Conservation (phyloP, 768 basidiomycete genomes). For the Kwoniella mangroviensis region DNA sequence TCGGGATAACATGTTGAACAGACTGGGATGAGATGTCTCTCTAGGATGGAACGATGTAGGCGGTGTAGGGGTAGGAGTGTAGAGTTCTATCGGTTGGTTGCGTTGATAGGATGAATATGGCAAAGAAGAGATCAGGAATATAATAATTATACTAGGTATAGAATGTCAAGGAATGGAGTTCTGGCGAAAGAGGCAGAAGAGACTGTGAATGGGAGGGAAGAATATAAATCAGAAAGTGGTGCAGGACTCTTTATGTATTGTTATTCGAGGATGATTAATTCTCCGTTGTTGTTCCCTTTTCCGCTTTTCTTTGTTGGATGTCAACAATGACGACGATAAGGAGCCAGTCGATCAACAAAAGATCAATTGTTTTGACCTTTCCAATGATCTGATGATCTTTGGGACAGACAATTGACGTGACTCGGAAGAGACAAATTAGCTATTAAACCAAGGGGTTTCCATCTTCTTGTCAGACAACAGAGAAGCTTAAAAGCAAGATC, state of each 20-base stretch:
- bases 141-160: neutral
- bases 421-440: slow-evolving; percentile 1
- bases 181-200: neutral
- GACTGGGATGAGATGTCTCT: too few relatives aligned
- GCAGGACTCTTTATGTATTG: neutral
- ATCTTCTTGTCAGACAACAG: neutral
- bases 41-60: neutral
- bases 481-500: neutral
- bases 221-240: neutral
- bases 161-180: neutral
- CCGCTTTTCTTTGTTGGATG: neutral
- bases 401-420: slow-evolving; percentile 2
- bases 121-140: neutral
- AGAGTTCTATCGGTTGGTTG: too few relatives aligned
- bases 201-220: neutral
- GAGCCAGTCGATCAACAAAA: neutral
- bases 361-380: neutral
- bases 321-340: neutral
- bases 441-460: too few relatives aligned
- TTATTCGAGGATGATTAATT: neutral
- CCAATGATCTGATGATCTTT: neutral
- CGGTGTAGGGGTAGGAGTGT: too few relatives aligned
- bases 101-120: neutral
- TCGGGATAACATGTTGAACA: neutral
- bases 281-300: neutral